Evolutionary conservation across 1,284 basidiomycete genomes (phyloP), one percentile per base, ranked within the genome.

Genomic region (Ustilago hordei): DNA sequence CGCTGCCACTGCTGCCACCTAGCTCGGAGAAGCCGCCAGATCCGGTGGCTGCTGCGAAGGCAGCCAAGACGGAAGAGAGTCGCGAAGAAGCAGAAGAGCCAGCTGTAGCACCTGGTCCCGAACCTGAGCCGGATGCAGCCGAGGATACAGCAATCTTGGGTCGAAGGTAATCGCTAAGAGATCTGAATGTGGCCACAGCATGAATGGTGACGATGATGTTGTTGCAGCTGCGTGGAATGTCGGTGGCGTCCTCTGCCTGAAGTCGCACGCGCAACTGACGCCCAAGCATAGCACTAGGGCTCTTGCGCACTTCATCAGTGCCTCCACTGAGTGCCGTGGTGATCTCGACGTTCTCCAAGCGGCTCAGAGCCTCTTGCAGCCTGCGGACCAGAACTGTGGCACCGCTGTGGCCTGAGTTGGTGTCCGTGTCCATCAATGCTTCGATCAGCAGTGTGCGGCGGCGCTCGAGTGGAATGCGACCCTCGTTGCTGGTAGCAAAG

Each of bases 21-120:
- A 70, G 67, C 50, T 73, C 64, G 9, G 70, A 67, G 60, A 67
- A 74, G 15, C 60, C 67, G 15, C 67, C 60, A 13, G 70, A 64
- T 23, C 87, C 88, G 7, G 86, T 92, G 0, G 92, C 91, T 4
- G 87, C 87, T 5, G 94, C 92, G 57, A 97, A 89, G 3, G 95
- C 93, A 32, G 95, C 95, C 53, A 98, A 90, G 91, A 98, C 94
- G 43, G 92, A 92, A 4, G 93, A 93, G 13, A 98, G 87, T 13
- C 94, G 90, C 15, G 92, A 91, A 19, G 65, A 63, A 13, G 71
- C 55, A 52, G 64, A 60, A 36, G 64, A 48, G 23, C 64, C 65
- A 12, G 64, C 52, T 23, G 69, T 57, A 6, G 57, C 34, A 15
- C 59, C 73, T 68, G 59, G 39, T 39, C 86, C 90, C 61, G 76